phyloP scores from a whole-genome alignment of 306 rosid genomes.

The Dryas octopetala region DNA sequence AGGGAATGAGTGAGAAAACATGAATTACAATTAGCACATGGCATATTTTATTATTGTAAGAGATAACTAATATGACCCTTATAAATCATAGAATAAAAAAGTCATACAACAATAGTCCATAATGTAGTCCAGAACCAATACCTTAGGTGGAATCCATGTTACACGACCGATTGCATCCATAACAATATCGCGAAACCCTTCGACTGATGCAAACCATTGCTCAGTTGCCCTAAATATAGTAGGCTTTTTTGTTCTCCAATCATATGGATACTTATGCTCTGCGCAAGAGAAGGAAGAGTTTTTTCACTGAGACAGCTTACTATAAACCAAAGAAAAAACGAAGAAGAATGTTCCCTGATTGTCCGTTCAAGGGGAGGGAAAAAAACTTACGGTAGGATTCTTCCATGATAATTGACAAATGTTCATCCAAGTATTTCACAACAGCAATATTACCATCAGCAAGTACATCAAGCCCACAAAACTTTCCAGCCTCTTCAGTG shows the following conservation, averaged over 20 bases:
- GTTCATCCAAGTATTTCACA: constrained; percentile 77
- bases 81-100: not conserved
- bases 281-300: constrained; percentile 34
- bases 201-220: constrained; percentile 99
- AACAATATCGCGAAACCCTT: constrained; percentile 83
- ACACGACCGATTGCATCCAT: constrained; percentile 78
- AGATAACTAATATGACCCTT: not conserved
- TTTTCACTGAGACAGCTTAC: constrained; percentile 5
- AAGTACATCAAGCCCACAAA: constrained; percentile 93
- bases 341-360: not conserved
- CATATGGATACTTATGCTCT: constrained; percentile 99
- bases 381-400: constrained; percentile 72
- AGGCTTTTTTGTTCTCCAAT: constrained; percentile 95
- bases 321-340: not conserved
- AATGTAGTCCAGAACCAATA: constrained; percentile 28
- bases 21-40: not conserved
- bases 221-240: constrained; percentile 98
- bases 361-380: not conserved
- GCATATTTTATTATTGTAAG: not conserved
- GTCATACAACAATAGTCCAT: not conserved
- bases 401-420: constrained; percentile 75
- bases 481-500: constrained; percentile 95
- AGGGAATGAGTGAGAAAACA: not conserved
- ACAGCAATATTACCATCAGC: constrained; percentile 86
- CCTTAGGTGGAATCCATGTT: constrained; percentile 97